phyloP scores from a whole-genome alignment of 352 stramenopile genomes.

The Hyaloperonospora arabidopsidis region DNA sequence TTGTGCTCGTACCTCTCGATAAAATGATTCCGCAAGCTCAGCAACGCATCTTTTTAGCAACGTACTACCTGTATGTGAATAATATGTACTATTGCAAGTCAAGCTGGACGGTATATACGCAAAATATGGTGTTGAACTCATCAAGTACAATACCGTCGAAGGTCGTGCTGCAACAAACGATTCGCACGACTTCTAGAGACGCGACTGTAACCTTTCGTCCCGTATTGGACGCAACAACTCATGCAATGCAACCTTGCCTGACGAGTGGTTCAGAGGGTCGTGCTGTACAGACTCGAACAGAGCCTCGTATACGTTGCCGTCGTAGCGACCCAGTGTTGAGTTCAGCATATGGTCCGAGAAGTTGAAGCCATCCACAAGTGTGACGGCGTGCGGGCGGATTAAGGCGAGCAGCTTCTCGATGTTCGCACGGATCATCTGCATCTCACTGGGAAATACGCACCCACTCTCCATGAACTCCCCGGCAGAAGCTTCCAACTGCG shows the following conservation, averaged over 20 bases:
- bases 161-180: too few species aligned
- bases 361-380: constrained; percentile 71
- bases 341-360: constrained; percentile 69
- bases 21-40: too few species aligned
- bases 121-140: too few species aligned
- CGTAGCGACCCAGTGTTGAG: constrained; percentile 62
- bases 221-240: constrained; percentile 60
- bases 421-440: constrained; percentile 39
- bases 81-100: too few species aligned
- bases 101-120: too few species aligned
- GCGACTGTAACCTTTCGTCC: constrained; percentile 34
- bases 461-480: constrained; percentile 61
- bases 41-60: too few species aligned
- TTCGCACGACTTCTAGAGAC: constrained; percentile 17
- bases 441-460: constrained; percentile 36
- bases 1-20: too few species aligned
- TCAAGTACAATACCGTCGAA: too few species aligned
- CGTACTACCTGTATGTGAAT: too few species aligned
- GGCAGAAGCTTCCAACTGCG: constrained; percentile 50
- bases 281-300: constrained; percentile 52
- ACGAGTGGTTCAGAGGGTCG: constrained; percentile 52
- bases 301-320: constrained; percentile 70
- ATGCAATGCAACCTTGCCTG: constrained; percentile 53
- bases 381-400: constrained; percentile 60
- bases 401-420: constrained; percentile 45